These are phyloP conservation scores for Triticum turgidum DNA, from an alignment of 176 grass and related monocot genomes.

Conservation along the genomic window DNA sequence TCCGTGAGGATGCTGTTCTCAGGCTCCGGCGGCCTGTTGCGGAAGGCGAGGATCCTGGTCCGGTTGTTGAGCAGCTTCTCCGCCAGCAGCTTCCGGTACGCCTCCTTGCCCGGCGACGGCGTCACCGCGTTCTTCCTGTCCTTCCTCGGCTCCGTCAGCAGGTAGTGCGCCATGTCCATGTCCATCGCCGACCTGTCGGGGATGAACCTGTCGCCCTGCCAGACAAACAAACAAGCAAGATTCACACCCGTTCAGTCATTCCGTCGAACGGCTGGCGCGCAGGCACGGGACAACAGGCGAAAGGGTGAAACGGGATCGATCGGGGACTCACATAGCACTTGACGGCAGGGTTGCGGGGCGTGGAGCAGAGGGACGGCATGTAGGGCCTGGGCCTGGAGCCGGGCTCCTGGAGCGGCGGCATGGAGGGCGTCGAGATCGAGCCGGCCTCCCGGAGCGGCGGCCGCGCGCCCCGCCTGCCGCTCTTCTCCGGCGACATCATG, in stretches of 20 bases:
- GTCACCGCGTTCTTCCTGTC: constrained; percentile 30
- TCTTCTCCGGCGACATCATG: constrained; percentile 40
- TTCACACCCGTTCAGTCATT: constrained; percentile 11
- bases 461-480: background rate
- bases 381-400: constrained; percentile 49
- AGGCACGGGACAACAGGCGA: background rate
- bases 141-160: constrained; percentile 62
- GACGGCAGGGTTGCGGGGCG: constrained; percentile 29
- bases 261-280: constrained; percentile 6
- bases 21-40: constrained; percentile 48
- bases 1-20: constrained; percentile 23
- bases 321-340: constrained; percentile 35
- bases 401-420: constrained; percentile 35
- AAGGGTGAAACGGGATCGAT: background rate
- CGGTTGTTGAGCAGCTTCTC: constrained; percentile 61
- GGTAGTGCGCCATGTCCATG: constrained; percentile 62
- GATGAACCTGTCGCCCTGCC: constrained; percentile 67
- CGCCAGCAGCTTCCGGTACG: constrained; percentile 50
- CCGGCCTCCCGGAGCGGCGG: background rate
- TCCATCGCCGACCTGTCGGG: constrained; percentile 55
- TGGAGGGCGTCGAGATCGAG: too few relatives aligned
- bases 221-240: constrained; percentile 8
- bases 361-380: constrained; percentile 49
- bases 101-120: constrained; percentile 45
- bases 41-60: constrained; percentile 56